phyloP scores from a whole-genome alignment of 257 asterid species.

The Avicennia marina region DNA sequence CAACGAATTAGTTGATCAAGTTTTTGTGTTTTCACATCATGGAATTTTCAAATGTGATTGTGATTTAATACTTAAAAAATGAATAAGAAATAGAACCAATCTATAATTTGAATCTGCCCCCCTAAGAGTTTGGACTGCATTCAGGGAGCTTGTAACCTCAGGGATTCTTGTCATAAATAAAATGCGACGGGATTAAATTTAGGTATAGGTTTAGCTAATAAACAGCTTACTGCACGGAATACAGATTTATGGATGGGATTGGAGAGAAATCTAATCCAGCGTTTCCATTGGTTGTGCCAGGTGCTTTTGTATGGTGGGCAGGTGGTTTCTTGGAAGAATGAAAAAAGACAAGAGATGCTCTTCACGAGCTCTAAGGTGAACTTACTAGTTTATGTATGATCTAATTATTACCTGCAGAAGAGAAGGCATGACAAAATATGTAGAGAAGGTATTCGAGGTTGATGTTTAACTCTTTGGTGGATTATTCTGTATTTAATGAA shows the following conservation, averaged over 20 bases:
- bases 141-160: background rate
- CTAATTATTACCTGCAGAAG: background rate
- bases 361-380: conserved; percentile 68
- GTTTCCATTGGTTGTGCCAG: conserved; percentile 19
- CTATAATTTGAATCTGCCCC: background rate
- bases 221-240: background rate
- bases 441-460: background rate
- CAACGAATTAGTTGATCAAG: conserved; percentile 4
- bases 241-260: background rate
- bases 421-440: background rate
- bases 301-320: conserved; percentile 74
- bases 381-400: background rate
- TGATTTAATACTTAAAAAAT: too few relatives aligned
- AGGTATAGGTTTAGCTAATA: background rate
- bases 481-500: background rate
- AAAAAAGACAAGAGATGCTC: conserved; percentile 66
- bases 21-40: background rate
- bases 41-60: background rate
- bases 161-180: background rate
- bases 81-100: background rate
- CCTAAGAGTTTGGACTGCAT: background rate
- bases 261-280: conserved; percentile 7
- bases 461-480: conserved; percentile 3
- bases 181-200: background rate
- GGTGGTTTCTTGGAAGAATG: conserved; percentile 85